Conservation (phyloP, 208 protist species). For the Acanthamoeba lenticulata region DNA sequence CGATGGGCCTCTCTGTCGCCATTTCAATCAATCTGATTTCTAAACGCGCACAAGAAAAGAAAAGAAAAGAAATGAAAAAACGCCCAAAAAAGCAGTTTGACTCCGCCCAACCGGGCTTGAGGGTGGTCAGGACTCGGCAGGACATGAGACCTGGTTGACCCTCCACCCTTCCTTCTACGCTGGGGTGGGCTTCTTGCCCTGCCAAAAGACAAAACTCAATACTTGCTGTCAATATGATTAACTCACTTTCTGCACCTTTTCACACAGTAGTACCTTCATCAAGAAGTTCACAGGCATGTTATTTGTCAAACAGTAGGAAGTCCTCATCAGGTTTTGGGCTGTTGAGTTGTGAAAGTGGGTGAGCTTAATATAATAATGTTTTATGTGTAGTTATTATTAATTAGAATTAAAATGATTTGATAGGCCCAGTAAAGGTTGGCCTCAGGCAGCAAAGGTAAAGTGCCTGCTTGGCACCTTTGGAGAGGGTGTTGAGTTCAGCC, state of each 20-base stretch:
- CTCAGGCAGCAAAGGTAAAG: neutral
- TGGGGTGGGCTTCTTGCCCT: too few species aligned
- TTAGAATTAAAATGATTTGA: neutral
- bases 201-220: too few species aligned
- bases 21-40: neutral
- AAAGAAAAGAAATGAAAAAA: conserved; percentile 9
- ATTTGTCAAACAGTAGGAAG: neutral
- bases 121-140: too few species aligned
- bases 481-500: neutral
- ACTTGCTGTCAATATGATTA: too few species aligned
- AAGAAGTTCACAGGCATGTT: neutral
- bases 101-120: too few species aligned
- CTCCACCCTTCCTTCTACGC: too few species aligned
- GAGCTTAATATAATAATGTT: conserved; percentile 1
- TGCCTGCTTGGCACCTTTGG: neutral
- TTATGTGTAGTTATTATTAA: neutral
- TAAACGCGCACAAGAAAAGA: neutral
- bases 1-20: conserved; percentile 15
- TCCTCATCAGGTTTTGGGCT: neutral
- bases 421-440: neutral
- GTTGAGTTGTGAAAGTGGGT: neutral
- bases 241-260: neutral
- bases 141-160: too few species aligned
- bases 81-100: too few species aligned
- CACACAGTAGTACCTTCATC: neutral